Evolutionary conservation across 2,329 filamentous ascomycete species (phyloP).

Genomic region (Paraconiothyrium sp.): DNA sequence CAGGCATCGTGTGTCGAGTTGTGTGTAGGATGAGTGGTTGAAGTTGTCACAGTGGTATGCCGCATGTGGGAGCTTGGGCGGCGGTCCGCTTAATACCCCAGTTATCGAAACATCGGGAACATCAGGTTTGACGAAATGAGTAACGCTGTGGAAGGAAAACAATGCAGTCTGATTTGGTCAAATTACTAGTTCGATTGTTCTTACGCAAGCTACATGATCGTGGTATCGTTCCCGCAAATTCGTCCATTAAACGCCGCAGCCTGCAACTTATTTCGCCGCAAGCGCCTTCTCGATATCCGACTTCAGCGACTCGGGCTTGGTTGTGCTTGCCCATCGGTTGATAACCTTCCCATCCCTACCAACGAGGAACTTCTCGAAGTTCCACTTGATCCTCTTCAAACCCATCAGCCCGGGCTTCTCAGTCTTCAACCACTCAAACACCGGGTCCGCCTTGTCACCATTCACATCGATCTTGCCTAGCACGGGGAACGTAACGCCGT

Average conservation of each 20-base stretch:
- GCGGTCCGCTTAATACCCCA: conserved; percentile 1
- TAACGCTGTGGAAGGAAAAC: conserved; percentile 4
- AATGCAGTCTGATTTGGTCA: background rate
- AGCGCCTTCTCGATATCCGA: conserved; percentile 78
- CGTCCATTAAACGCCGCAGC: background rate
- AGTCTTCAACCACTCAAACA: conserved; percentile 79
- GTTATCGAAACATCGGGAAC: background rate
- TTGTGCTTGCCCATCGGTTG: conserved; percentile 85
- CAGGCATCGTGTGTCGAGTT: conserved; percentile 15
- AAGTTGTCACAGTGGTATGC: background rate
- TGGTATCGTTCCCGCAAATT: conserved; percentile 9
- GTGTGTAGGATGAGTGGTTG: background rate
- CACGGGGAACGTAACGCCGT: conserved; percentile 91
- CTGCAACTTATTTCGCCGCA: conserved; percentile 20
- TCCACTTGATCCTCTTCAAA: conserved; percentile 95
- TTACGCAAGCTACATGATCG: background rate
- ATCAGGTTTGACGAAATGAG: background rate
- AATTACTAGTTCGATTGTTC: background rate
- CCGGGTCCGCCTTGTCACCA: conserved; percentile 78
- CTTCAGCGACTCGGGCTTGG: conserved; percentile 85
- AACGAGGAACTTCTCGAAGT: conserved; percentile 98
- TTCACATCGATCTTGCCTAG: conserved; percentile 92
- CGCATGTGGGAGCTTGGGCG: conserved; percentile 1
- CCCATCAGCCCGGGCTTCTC: conserved; percentile 84
- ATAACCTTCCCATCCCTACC: conserved; percentile 86